Evolutionary conservation across 2,329 filamentous ascomycete species (phyloP), one percentile per base, ranked within the genome.

Genomic region (Diplodia corticola): DNA sequence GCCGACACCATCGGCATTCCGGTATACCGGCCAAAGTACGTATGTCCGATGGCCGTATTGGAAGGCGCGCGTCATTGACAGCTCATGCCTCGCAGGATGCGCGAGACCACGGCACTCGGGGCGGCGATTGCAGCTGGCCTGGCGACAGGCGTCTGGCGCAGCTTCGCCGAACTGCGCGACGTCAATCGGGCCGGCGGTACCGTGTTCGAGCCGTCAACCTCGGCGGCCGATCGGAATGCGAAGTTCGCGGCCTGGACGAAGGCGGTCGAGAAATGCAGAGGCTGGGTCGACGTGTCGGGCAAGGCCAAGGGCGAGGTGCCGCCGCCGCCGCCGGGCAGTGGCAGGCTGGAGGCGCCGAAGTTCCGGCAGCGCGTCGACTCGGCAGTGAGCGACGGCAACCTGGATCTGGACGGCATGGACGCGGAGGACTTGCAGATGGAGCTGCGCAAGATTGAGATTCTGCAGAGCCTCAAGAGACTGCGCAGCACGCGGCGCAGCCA

Each of bases 61-160:
- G 17, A 6, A n/a, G 6, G 2, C 28, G 22, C 51, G 2, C 9
- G 30, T 37, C 51, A 54, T 35, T n/a, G 30, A 35, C 10, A 24
- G 5, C 6, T 4, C 7, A 7, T 15, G 5, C 7, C 5, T 17
- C 84, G 95, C 0, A 85, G 87, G 65, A 96, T 97, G 93, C 89
- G 91, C 66, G 93, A 97, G 81, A 96, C 92, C 4, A 97, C 93
- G 1, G 90, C 92, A 0, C 85, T 97, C 1, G 92, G 91, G 17
- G 91, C 92, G 6, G 92, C 91, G 53, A 92, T 94, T 71, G 91
- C 91, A 10, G 92, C 92, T 7, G 92, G 89, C 9, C 85, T 94
- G 65, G 91, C 91, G 7, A 86, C 89, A 13, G 88, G 86, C 30
- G 85, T 92, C 28, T 95, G 91, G 90, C 83, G 84, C 67, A 83